A percentile compares a stretch with the other conserved stretches of the same genome.
These are phyloP conservation scores for Penicillium goetzii DNA, from an alignment of 495 filamentous ascomycete genomes.

Conservation along the genomic window DNA sequence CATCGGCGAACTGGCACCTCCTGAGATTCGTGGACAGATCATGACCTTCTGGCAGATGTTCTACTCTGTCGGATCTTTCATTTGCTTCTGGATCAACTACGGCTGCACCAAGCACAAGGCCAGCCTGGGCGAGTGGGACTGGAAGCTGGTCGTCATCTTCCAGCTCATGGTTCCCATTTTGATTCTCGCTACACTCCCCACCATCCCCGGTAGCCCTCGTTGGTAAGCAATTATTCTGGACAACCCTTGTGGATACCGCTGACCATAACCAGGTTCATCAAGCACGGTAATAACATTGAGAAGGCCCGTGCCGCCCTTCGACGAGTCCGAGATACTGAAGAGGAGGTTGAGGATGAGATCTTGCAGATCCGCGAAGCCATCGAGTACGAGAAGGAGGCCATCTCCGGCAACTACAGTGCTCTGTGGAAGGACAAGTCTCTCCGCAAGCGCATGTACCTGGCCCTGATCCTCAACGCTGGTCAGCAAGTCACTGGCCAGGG, in stretches of 20 bases:
- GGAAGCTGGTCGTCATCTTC: slow-evolving; percentile 66
- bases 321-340: slow-evolving; percentile 57
- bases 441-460: slow-evolving; percentile 58
- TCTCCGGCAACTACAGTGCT: slow-evolving; percentile 57
- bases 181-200: slow-evolving; percentile 56
- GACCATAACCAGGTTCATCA: slow-evolving; percentile 47
- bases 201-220: slow-evolving; percentile 61
- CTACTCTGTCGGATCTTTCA: slow-evolving; percentile 65
- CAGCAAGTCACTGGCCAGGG: slow-evolving; percentile 66
- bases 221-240: slow-evolving; percentile 42
- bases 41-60: slow-evolving; percentile 74
- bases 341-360: slow-evolving; percentile 63
- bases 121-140: slow-evolving; percentile 63
- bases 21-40: slow-evolving; percentile 63
- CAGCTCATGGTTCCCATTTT: slow-evolving; percentile 59
- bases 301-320: slow-evolving; percentile 55
- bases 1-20: slow-evolving; percentile 62
- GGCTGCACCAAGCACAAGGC: slow-evolving; percentile 54
- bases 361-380: slow-evolving; percentile 61
- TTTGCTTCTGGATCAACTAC: slow-evolving; percentile 66
- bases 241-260: not conserved
- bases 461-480: slow-evolving; percentile 61
- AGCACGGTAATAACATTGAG: slow-evolving; percentile 55
- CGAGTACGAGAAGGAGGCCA: slow-evolving; percentile 65
- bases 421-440: slow-evolving; percentile 65